A percentile compares a stretch with the other conserved stretches of the same genome.
Evolutionary conservation across 176 grass and related monocot species (phyloP).

Genomic region (Oryza coarctata): DNA sequence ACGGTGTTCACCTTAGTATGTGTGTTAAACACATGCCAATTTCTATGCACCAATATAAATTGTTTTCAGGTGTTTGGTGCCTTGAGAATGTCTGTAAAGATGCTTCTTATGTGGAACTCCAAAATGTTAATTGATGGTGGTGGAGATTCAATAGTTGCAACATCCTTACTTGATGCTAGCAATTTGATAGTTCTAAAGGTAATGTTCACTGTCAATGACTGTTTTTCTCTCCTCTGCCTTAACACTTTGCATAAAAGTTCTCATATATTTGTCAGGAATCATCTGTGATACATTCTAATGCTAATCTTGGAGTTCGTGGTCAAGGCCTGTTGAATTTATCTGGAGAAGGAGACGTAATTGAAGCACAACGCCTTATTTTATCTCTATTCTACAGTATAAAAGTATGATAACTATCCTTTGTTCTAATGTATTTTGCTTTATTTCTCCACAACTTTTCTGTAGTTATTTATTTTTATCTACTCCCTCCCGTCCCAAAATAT

Average conservation of each 20-base stretch:
- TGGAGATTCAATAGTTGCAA: constrained; percentile 81
- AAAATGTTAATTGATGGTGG: constrained; percentile 93
- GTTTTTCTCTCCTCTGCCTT: constrained; percentile 2
- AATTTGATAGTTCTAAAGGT: constrained; percentile 99
- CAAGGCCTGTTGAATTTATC: constrained; percentile 99
- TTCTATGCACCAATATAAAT: constrained; percentile 20
- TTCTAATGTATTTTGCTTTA: neutral
- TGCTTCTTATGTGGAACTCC: constrained; percentile 99
- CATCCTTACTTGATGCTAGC: constrained; percentile 94
- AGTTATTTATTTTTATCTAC: neutral
- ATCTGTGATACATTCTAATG: constrained; percentile 97
- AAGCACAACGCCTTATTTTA: constrained; percentile 92
- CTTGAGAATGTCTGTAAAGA: constrained; percentile 97
- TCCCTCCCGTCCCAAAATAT: too few species aligned
- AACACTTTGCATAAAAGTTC: constrained; percentile 2
- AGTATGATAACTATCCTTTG: constrained; percentile 52
- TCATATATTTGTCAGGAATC: constrained; percentile 62
- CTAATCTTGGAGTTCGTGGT: constrained; percentile 97
- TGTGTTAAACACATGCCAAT: constrained; percentile 15
- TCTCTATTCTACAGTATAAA: constrained; percentile 99
- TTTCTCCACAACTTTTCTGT: neutral
- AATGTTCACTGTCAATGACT: constrained; percentile 1
- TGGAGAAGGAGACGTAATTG: constrained; percentile 83
- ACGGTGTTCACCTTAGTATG: constrained; percentile 4
- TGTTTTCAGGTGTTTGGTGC: constrained; percentile 81